Conservation (phyloP, 345 rosid genomes). For the Syzygium grande region DNA sequence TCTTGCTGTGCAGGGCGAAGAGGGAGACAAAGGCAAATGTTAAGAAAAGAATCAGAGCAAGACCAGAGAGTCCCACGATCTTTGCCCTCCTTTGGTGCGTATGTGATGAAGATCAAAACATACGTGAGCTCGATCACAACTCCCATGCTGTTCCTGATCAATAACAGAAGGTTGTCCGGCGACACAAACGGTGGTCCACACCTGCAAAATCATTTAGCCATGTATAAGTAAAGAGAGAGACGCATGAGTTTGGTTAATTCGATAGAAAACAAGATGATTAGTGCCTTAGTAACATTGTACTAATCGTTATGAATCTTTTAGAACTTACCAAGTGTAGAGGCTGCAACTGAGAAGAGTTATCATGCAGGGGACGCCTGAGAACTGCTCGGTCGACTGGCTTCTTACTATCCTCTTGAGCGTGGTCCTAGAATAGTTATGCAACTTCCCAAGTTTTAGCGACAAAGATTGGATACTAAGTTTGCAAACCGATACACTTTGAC, state of each 20-base stretch:
- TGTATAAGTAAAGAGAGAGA: neutral
- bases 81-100: neutral
- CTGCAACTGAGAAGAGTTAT: neutral
- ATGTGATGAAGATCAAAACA: neutral
- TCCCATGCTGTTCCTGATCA: neutral
- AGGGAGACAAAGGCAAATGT: slow-evolving; percentile 18
- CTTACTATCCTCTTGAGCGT: neutral
- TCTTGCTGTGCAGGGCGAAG: slow-evolving; percentile 11
- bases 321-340: neutral
- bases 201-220: neutral
- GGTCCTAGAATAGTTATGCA: neutral
- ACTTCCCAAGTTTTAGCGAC: neutral
- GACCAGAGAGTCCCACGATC: neutral
- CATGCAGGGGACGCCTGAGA: neutral
- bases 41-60: neutral
- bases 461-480: neutral
- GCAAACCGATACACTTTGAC: neutral
- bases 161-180: neutral
- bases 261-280: neutral
- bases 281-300: neutral
- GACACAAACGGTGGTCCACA: neutral
- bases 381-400: neutral
- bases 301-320: neutral
- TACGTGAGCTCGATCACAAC: neutral
- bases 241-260: neutral